Evolutionary conservation across 2,329 filamentous ascomycete species (phyloP).

Genomic region (Cordyceps tenuipes): DNA sequence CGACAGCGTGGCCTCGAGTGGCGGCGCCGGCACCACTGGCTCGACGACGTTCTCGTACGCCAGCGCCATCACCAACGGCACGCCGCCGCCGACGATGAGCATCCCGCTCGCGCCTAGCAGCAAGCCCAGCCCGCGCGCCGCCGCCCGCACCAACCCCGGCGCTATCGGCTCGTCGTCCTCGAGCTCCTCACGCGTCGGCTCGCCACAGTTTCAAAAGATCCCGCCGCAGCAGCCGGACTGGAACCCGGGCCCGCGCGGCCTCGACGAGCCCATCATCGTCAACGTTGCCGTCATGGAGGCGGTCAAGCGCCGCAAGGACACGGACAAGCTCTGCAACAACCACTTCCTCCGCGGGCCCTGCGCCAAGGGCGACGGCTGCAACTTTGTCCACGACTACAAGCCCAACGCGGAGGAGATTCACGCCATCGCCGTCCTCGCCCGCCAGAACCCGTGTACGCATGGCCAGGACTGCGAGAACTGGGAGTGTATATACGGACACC

Average conservation of each 20-base stretch:
- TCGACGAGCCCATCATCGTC: constrained; percentile 44
- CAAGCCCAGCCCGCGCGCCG: constrained; percentile 13
- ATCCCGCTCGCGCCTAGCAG: constrained; percentile 30
- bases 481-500: constrained; percentile 56
- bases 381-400: constrained; percentile 49
- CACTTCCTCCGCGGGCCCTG: constrained; percentile 52
- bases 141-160: constrained; percentile 1
- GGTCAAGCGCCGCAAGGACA: constrained; percentile 47
- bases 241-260: constrained; percentile 45
- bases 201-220: constrained; percentile 17
- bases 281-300: constrained; percentile 39
- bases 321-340: constrained; percentile 53
- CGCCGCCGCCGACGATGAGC: constrained; percentile 33
- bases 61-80: constrained; percentile 32
- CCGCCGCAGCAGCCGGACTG: constrained; percentile 31
- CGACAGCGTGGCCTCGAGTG: constrained; percentile 34
- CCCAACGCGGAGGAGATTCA: constrained; percentile 45
- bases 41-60: constrained; percentile 26
- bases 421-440: constrained; percentile 47
- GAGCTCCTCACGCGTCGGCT: not conserved
- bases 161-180: not conserved
- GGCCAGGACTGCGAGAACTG: constrained; percentile 50
- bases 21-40: constrained; percentile 18
- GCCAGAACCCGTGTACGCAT: constrained; percentile 48
- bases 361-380: constrained; percentile 44